Evolutionary conservation across 1,284 basidiomycete genomes (phyloP), one percentile per base, ranked within the genome.

Genomic region (Hymenochaete sp.): DNA sequence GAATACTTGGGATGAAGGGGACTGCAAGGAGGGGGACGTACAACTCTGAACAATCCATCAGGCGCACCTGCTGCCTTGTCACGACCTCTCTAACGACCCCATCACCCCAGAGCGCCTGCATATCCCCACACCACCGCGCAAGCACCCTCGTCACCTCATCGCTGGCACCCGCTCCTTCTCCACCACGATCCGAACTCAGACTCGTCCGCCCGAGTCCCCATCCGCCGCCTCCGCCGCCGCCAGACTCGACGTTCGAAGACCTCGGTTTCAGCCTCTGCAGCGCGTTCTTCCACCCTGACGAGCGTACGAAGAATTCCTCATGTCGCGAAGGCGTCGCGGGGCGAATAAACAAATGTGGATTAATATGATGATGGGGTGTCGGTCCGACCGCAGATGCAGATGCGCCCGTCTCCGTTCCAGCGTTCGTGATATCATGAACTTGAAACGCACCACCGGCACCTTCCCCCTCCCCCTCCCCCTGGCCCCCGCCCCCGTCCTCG

Each of bases 11-110:
- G 52, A 71, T 6, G 13, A 73, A 39, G 42, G 43, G 41, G 41
- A 24, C 33, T 46, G 13, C 38, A 18, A n/a, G 16, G 3, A 25
- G 43, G 29, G n/a, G 13, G 9, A 70, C 81, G 63, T 57, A 85
- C 83, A 83, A 85, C 25, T 79, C 80, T 24, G 82, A 72, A 5
- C 71, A 64, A 52, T 84, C 82, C 54, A 82, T 77, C 29, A 82
- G 58, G 51, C 71, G 63, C 13, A 71, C 58, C 50, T 71, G 75
- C 31, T 71, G 66, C 37, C 71, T 59, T 32, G 53, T 56, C 40
- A 86, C 58, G 56, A 80, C 65, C 50, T 77, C 72, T 42, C 68
- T 67, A 2, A 86, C 71, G 10, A 70, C 62, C 3, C 64, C 42
- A 53, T 86, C 82, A 35, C 68, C 66, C 82, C 83, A 86, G 2